phyloP scores from a whole-genome alignment of 805 yeast species.

The Starmerella stigmatis region DNA sequence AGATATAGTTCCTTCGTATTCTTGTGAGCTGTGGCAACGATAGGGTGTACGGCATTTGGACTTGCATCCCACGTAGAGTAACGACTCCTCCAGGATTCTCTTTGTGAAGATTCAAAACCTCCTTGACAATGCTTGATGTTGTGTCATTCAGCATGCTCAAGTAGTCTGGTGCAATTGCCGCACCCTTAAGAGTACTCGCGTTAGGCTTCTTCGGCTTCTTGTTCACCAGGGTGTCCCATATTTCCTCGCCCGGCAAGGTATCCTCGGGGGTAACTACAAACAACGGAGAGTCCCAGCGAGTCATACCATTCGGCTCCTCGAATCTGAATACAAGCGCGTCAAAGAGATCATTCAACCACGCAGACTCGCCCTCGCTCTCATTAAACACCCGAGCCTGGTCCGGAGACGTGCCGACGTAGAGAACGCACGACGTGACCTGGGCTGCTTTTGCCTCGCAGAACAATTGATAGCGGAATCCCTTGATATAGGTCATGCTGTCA shows the following conservation, averaged over 20 bases:
- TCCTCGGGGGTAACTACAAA: conserved; percentile 53
- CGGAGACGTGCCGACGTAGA: conserved; percentile 64
- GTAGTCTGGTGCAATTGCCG: conserved; percentile 67
- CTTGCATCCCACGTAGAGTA: conserved; percentile 33
- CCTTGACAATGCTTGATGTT: conserved; percentile 55
- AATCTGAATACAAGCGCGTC: conserved; percentile 68
- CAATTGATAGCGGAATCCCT: conserved; percentile 89
- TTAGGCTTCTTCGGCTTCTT: conserved; percentile 60
- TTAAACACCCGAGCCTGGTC: conserved; percentile 60
- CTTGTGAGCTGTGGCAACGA: conserved; percentile 74
- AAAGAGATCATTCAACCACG: conserved; percentile 59
- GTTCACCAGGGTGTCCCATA: conserved; percentile 41
- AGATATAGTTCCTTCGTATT: conserved; percentile 70
- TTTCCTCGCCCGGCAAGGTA: conserved; percentile 48
- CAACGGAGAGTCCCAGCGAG: conserved; percentile 91
- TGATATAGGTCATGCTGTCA: conserved; percentile 80
- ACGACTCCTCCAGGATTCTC: conserved; percentile 33
- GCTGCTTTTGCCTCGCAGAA: conserved; percentile 86
- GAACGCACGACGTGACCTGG: conserved; percentile 69
- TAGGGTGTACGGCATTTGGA: conserved; percentile 57
- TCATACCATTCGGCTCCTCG: conserved; percentile 82
- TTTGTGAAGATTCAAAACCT: conserved; percentile 53
- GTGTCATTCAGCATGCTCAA: conserved; percentile 64
- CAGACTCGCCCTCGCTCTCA: conserved; percentile 25
- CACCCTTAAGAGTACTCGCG: conserved; percentile 71